Base-by-base conservation (phyloP, 2,329 filamentous ascomycete genomes). In the Ambrosiella cleistominuta region DNA sequence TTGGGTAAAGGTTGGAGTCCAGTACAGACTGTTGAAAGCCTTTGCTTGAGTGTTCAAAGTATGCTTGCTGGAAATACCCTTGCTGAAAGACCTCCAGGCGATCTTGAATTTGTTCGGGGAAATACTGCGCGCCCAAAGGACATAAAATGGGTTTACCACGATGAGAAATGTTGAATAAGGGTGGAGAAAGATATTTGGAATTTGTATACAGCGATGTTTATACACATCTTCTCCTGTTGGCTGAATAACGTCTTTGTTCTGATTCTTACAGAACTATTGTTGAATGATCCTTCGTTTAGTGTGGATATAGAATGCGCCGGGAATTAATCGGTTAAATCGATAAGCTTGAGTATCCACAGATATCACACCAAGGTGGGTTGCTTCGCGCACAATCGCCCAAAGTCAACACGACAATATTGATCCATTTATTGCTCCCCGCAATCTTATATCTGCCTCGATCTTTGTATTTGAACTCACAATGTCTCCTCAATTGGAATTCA, bases 1-100 rank as follows among this genome's bases (percentile, higher is more conserved):
- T 81, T 98, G 7, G 88, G 88, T 56, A 83, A 88, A 62, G 93
- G 93, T 59, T 98, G 93, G 93, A 93, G 86, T 53, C 93, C 93
- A 0, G 91, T 98, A 0, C 93, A 98, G 68, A 96, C 91, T 60
- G 93, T 96, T 7, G 91, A 97, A 74, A 95, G 86, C 66, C 83
- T 98, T 35, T 96, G 89, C 74, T 93, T 98, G 80, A 95, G 88
- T 70, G 79, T 98, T 57, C 93, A 98, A 72, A 95, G 88, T 73
- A 98, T 98, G 93, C 72, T 98, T 66, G 96, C 93, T 1, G 89
- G 91, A 61, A 98, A 98, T 69, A 85, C 81, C 9, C 91, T 90
- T 72, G 85, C 91, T 66, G 90, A 97, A 71, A 78, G 93, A 39
- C 93, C 93, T 0, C 85, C 86, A 0, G 93, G 91, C 3, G 89